Evolutionary conservation across 768 basidiomycete species (phyloP), one percentile per base, ranked within the genome.

Genomic region (Naganishia vaughanmartiniae): DNA sequence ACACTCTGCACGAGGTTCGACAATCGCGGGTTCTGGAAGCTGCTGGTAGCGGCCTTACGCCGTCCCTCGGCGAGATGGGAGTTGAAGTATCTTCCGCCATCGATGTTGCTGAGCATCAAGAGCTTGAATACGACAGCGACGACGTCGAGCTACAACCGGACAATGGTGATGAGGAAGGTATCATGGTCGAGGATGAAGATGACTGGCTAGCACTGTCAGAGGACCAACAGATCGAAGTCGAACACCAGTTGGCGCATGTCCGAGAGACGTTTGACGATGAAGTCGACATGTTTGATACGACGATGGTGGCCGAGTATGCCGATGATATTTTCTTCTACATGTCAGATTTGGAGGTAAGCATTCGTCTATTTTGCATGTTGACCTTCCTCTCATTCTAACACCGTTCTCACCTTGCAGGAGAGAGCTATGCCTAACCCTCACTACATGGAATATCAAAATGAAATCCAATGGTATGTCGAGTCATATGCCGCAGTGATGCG

Each of bases 261-360:
- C 87, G 88, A 66, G 80, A 79, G 57, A 82, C 81, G 45, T 89
- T 87, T 80, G 86, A 89, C 46, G 88, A 88, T 69, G 89, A 95
- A 72, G 81, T 87, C 51, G 90, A 91, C 85, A 88, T 80, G 77
- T 86, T 85, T 71, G 93, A 96, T 81, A 89, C 90, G 53, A 91
- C 91, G 0, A 95, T 99, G 94, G 95, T 96, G 51, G 92, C 94
- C 21, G 96, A 99, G 81, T 99, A 99, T 78, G 86, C 93, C n/a
- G 93, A 97, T 17, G 95, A 99, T 69, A 98, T 99, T 80, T 98
- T 98, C 78, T 85, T 87, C 73, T 97, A 98, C 82, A 99, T 99
- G 96, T 84, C 84, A 72, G 88, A 91, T 66, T 87, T 98, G 54
- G 94, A 99, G 87, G 92, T 93, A 69, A 48, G 87, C 81, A n/a